phyloP scores from a whole-genome alignment of 768 basidiomycete species.

The Cystofilobasidium bisporidii region DNA sequence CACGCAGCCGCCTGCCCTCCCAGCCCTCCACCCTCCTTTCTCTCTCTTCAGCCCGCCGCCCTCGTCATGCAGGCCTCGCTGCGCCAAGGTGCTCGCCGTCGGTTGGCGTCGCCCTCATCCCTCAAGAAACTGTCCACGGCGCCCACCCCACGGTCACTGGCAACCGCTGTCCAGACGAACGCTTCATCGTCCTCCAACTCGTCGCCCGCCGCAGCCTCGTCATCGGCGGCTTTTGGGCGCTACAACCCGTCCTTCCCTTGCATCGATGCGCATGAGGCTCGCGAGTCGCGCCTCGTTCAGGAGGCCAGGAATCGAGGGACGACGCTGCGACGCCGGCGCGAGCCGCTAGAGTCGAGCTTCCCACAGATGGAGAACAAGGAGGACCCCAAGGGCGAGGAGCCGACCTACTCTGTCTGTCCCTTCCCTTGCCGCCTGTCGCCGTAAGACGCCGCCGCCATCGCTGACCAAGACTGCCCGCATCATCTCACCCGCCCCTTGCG shows the following conservation, averaged over 20 bases:
- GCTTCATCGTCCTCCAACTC: not conserved
- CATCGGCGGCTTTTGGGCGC: not conserved
- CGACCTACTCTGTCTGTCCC: slow-evolving; percentile 21
- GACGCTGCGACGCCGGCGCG: not conserved
- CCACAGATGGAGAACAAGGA: slow-evolving; percentile 17
- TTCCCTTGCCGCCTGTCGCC: too few relatives aligned
- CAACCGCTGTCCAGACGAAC: too few relatives aligned
- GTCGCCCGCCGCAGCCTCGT: not conserved
- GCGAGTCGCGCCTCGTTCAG: slow-evolving; percentile 19
- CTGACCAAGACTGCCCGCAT: too few relatives aligned
- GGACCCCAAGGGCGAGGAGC: slow-evolving; percentile 29
- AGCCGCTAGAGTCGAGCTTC: slow-evolving; percentile 22
- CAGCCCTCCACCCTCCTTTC: too few relatives aligned
- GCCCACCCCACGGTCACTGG: not conserved
- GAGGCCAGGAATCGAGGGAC: not conserved
- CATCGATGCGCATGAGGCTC: slow-evolving; percentile 26
- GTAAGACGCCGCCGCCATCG: too few relatives aligned
- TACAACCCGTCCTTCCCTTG: slow-evolving; percentile 28
- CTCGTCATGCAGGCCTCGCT: too few relatives aligned
- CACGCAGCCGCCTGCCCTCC: too few relatives aligned
- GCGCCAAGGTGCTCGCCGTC: too few relatives aligned
- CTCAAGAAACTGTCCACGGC: not conserved
- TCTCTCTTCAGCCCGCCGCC: too few relatives aligned
- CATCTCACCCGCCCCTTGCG: too few relatives aligned
- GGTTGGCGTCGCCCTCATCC: too few relatives aligned